A percentile compares a stretch with the other conserved stretches of the same genome.
These are phyloP conservation scores for Quercus wislizeni DNA, from an alignment of 306 rosid genomes.

Conservation along the genomic window DNA sequence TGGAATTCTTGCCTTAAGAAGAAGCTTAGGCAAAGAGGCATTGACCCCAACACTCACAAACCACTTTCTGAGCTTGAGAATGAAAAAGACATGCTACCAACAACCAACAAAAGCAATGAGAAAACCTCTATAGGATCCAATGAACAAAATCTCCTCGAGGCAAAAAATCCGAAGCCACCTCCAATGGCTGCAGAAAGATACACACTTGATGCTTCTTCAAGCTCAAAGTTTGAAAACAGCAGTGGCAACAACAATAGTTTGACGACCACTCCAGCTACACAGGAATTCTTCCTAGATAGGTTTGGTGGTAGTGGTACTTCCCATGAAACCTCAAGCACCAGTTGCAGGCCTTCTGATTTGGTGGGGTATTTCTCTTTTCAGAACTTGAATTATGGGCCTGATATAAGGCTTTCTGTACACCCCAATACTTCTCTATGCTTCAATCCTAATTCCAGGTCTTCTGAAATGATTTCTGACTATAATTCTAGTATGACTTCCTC, in stretches of 20 bases:
- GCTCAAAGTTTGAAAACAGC: constrained; percentile 28
- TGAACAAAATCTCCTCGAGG: constrained; percentile 34
- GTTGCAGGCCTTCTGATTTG: constrained; percentile 53
- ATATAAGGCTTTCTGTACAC: constrained; percentile 36
- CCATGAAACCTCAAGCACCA: constrained; percentile 33
- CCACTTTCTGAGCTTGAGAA: constrained; percentile 46
- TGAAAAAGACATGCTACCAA: constrained; percentile 28
- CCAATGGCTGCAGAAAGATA: constrained; percentile 18
- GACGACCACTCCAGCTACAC: constrained; percentile 35
- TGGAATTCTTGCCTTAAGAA: constrained; percentile 94
- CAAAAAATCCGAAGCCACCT: constrained; percentile 26
- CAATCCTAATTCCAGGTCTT: constrained; percentile 39
- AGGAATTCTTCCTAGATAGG: constrained; percentile 56
- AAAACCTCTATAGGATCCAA: constrained; percentile 52
- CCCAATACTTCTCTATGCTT: constrained; percentile 45
- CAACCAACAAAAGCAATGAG: constrained; percentile 35
- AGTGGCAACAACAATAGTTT: constrained; percentile 25
- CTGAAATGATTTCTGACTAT: constrained; percentile 43
- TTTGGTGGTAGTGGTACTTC: constrained; percentile 17
- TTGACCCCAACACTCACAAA: constrained; percentile 93
- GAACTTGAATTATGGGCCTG: constrained; percentile 42
- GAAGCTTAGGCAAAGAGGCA: constrained; percentile 86
- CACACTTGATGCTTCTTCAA: constrained; percentile 42
- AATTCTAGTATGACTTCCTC: constrained; percentile 29
- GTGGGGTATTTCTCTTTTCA: constrained; percentile 56